These are phyloP conservation scores for Niebla homalea DNA, from an alignment of 495 filamentous ascomycete species.

Conservation along the genomic window DNA sequence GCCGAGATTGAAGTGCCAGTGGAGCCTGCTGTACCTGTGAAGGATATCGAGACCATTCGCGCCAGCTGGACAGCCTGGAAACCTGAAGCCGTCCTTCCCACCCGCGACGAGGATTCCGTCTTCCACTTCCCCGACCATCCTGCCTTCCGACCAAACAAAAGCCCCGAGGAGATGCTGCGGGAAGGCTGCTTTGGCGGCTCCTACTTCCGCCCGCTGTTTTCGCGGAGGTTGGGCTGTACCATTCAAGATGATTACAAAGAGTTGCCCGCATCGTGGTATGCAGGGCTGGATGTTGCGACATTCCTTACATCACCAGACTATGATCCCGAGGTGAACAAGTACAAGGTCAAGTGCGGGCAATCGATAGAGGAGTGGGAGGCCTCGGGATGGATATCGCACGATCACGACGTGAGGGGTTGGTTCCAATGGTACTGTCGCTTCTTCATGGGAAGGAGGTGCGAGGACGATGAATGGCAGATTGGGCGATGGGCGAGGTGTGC, in stretches of 20 bases:
- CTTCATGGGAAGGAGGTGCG: slow-evolving; percentile 32
- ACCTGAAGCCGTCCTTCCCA: slow-evolving; percentile 20
- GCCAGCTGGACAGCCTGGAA: slow-evolving; percentile 31
- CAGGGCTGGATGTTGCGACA: slow-evolving; percentile 21
- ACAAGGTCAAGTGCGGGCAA: slow-evolving; percentile 34
- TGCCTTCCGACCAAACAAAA: slow-evolving; percentile 34
- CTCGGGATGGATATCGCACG: slow-evolving; percentile 34
- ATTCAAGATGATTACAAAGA: slow-evolving; percentile 30
- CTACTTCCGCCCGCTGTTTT: slow-evolving; percentile 33
- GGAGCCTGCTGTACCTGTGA: not conserved
- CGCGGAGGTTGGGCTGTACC: slow-evolving; percentile 24
- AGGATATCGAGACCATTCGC: slow-evolving; percentile 22
- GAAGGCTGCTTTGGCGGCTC: slow-evolving; percentile 35
- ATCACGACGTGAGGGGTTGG: slow-evolving; percentile 34
- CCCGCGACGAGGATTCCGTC: slow-evolving; percentile 23
- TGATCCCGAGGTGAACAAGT: slow-evolving; percentile 33
- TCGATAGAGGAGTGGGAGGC: slow-evolving; percentile 38
- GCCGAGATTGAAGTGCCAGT: not conserved
- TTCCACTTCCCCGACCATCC: slow-evolving; percentile 31
- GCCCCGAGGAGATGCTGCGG: slow-evolving; percentile 32
- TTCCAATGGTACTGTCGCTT: slow-evolving; percentile 41
- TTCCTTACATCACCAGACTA: slow-evolving; percentile 25
- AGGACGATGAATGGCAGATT: slow-evolving; percentile 36
- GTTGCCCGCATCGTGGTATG: slow-evolving; percentile 27
- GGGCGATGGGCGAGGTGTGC: slow-evolving; percentile 34